Evolutionary conservation across 495 filamentous ascomycete species (phyloP).

Genomic region (Penicillium canescens): DNA sequence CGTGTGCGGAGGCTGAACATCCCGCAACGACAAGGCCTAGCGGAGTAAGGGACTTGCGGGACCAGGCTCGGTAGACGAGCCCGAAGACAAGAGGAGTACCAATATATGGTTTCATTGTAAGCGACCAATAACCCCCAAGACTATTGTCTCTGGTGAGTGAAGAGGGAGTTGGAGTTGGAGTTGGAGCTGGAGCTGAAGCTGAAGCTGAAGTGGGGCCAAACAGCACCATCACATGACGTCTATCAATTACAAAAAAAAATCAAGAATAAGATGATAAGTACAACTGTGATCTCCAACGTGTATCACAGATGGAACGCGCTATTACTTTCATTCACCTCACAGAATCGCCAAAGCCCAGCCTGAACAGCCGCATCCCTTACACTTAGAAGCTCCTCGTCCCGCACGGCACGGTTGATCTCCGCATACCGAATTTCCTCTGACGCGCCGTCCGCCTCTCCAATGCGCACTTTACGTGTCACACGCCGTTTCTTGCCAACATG

Average conservation of each 20-base stretch:
- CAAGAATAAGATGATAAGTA: too few relatives aligned
- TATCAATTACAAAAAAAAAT: background rate
- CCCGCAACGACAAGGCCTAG: conserved; percentile 66
- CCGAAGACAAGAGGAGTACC: conserved; percentile 63
- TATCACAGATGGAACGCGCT: conserved; percentile 66
- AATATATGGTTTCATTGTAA: conserved; percentile 67
- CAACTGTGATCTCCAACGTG: too few relatives aligned
- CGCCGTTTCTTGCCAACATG: conserved; percentile 69
- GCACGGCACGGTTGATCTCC: conserved; percentile 73
- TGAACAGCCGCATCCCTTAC: conserved; percentile 64
- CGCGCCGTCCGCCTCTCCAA: conserved; percentile 14
- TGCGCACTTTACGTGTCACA: conserved; percentile 10
- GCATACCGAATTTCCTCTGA: conserved; percentile 60
- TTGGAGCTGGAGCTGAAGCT: background rate
- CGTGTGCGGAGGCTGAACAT: conserved; percentile 75
- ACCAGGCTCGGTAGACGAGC: conserved; percentile 69
- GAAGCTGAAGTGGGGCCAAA: conserved; percentile 21
- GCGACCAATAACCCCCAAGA: background rate
- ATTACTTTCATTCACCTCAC: conserved; percentile 62
- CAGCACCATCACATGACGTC: conserved; percentile 8
- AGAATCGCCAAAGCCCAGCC: conserved; percentile 75
- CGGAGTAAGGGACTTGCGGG: conserved; percentile 74
- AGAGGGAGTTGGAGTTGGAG: background rate
- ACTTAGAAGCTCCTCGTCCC: conserved; percentile 57
- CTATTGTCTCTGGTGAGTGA: background rate